Percentiles rank a stretch among this genome's conserved stretches.
Conservation (phyloP, 139 green algal species). For the Chlorella sp. region DNA sequence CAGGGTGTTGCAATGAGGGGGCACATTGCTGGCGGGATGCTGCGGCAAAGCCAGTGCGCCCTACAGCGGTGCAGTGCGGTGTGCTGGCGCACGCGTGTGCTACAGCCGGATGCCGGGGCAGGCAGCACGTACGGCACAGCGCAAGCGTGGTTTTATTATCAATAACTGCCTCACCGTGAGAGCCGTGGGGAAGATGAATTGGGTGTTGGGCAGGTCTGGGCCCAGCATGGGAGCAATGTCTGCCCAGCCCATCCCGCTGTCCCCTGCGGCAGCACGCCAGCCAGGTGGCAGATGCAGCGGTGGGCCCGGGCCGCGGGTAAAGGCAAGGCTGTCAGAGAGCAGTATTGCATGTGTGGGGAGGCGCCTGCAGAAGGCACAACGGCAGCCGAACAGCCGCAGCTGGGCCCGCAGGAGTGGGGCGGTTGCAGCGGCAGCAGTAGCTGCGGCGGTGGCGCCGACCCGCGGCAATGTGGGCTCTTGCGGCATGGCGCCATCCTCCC, state of each 20-base stretch:
- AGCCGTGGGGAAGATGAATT: constrained; percentile 55
- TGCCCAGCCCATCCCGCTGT: constrained; percentile 50
- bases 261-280: constrained; percentile 22
- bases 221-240: constrained; percentile 38
- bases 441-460: not conserved
- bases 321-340: not conserved
- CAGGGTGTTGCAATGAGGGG: not conserved
- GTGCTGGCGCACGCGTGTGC: not conserved
- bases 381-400: not conserved
- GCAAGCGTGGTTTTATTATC: not conserved
- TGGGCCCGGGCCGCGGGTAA: not conserved
- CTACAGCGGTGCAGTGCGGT: not conserved
- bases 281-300: not conserved
- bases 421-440: not conserved
- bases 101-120: not conserved
- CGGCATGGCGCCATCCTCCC: not conserved
- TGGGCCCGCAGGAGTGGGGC: not conserved
- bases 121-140: not conserved
- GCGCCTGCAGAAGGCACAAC: not conserved
- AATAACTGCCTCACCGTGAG: not conserved
- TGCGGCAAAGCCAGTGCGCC: not conserved
- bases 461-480: not conserved
- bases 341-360: not conserved
- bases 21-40: not conserved
- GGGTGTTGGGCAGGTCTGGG: constrained; percentile 37